These are phyloP conservation scores for Wallacemonas sp. DNA, from an alignment of 208 protist species.

Conservation along the genomic window DNA sequence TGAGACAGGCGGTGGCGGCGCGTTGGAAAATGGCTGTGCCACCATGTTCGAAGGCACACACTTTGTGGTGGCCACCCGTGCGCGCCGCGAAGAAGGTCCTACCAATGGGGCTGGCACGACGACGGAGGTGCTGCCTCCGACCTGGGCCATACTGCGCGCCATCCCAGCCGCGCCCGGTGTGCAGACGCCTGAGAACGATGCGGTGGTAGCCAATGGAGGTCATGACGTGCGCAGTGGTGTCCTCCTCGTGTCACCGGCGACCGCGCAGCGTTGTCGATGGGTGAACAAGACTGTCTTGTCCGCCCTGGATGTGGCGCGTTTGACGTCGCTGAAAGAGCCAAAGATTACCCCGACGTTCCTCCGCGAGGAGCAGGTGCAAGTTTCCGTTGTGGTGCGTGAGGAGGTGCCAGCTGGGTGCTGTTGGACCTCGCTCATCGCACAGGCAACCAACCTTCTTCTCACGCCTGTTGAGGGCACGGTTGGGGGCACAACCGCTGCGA, in stretches of 20 bases:
- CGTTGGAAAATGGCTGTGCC: constrained; percentile 50
- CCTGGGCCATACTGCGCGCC: constrained; percentile 61
- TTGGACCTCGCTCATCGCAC: constrained; percentile 21
- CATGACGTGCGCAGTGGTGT: not conserved
- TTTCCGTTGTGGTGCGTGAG: constrained; percentile 24
- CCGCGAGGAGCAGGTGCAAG: constrained; percentile 40
- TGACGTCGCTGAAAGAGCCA: constrained; percentile 48
- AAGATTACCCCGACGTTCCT: constrained; percentile 72
- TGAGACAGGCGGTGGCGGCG: constrained; percentile 39
- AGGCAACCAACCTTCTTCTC: constrained; percentile 69
- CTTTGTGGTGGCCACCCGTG: constrained; percentile 80
- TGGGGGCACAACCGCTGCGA: not conserved
- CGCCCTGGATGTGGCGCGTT: constrained; percentile 56
- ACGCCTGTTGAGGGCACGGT: constrained; percentile 27
- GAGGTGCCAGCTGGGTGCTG: constrained; percentile 5
- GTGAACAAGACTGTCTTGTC: constrained; percentile 21
- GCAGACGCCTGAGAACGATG: too few relatives aligned
- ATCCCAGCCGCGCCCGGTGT: constrained; percentile 17
- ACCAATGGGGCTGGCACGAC: not conserved
- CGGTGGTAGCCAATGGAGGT: not conserved
- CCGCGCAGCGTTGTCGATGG: constrained; percentile 25
- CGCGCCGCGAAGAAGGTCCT: constrained; percentile 28
- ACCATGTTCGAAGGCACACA: constrained; percentile 83
- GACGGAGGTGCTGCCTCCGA: constrained; percentile 16
- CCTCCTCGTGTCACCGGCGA: constrained; percentile 15